Evolutionary conservation across 768 basidiomycete species (phyloP).

Genomic region (Rhodosporidiobolus sp.): DNA sequence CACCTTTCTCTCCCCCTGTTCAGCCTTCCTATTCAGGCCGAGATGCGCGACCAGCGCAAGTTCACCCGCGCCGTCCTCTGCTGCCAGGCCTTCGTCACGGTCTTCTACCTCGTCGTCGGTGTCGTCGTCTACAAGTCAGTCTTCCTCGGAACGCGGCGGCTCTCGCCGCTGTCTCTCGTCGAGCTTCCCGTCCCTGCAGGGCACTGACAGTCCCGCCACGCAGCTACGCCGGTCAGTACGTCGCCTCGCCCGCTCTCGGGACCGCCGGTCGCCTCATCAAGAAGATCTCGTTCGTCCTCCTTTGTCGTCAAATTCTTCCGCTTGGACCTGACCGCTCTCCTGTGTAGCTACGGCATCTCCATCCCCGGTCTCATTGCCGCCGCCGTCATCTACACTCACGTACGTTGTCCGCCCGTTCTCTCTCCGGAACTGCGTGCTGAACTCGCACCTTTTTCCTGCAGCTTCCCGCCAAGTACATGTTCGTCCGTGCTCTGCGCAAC

Average conservation of each 20-base stretch:
- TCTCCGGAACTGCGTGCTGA: no score
- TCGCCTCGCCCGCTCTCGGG: conserved; percentile 44
- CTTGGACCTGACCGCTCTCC: no score
- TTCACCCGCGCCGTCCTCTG: no score
- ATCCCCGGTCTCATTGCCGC: conserved; percentile 37
- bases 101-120: not conserved
- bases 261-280: conserved; percentile 33
- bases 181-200: no score
- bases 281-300: no score
- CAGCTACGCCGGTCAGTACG: conserved; percentile 41
- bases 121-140: conserved; percentile 8
- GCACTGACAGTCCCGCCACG: no score
- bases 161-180: no score
- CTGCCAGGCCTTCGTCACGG: conserved; percentile 16
- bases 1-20: no score
- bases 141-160: no score
- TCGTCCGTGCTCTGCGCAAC: conserved; percentile 43
- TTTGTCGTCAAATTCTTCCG: no score
- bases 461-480: conserved; percentile 44
- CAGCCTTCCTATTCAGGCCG: conserved; percentile 38
- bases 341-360: conserved; percentile 42
- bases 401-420: not conserved
- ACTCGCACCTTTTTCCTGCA: conserved; percentile 1
- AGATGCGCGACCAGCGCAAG: conserved; percentile 32
- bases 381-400: not conserved